Evolutionary conservation across 371 early-diverging fungal species (phyloP).

Genomic region (Amoeboaphelidium occidentale): DNA sequence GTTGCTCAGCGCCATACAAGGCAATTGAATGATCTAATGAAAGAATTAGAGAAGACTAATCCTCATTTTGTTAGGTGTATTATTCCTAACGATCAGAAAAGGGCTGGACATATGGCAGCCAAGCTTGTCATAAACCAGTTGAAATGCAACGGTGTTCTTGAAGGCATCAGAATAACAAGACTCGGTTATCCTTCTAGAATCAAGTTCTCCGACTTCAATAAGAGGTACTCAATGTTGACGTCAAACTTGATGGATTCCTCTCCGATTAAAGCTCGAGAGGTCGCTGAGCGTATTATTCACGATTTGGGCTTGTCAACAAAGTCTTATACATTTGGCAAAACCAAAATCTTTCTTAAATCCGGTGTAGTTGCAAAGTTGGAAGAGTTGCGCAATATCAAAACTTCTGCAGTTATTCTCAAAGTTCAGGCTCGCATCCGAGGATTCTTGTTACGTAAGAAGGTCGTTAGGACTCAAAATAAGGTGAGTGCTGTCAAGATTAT

Average conservation of each 20-base stretch:
- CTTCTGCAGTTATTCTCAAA: conserved; percentile 5
- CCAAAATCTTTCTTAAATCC: conserved; percentile 18
- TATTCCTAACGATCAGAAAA: conserved; percentile 17
- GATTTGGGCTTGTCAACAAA: background rate
- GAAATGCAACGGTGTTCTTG: conserved; percentile 24
- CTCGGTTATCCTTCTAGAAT: conserved; percentile 19
- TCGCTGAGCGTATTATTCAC: background rate
- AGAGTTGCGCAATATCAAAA: conserved; percentile 10
- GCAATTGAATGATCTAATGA: conserved; percentile 13
- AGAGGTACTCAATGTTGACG: conserved; percentile 12
- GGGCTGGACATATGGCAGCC: conserved; percentile 4
- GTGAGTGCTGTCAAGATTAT: conserved; percentile 1
- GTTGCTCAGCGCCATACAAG: conserved; percentile 18
- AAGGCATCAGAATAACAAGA: conserved; percentile 22
- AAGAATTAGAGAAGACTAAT: conserved; percentile 10
- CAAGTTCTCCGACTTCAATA: conserved; percentile 12
- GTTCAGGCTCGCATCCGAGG: conserved; percentile 5
- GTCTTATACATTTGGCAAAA: conserved; percentile 14
- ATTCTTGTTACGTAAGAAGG: background rate
- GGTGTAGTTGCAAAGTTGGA: conserved; percentile 19
- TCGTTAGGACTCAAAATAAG: background rate
- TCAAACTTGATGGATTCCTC: background rate
- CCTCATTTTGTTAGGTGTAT: conserved; percentile 26
- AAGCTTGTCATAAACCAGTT: conserved; percentile 15
- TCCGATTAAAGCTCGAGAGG: conserved; percentile 1